Evolutionary conservation across 306 rosid genomes (phyloP), one percentile per base, ranked within the genome.

Genomic region (Quercus gilva): DNA sequence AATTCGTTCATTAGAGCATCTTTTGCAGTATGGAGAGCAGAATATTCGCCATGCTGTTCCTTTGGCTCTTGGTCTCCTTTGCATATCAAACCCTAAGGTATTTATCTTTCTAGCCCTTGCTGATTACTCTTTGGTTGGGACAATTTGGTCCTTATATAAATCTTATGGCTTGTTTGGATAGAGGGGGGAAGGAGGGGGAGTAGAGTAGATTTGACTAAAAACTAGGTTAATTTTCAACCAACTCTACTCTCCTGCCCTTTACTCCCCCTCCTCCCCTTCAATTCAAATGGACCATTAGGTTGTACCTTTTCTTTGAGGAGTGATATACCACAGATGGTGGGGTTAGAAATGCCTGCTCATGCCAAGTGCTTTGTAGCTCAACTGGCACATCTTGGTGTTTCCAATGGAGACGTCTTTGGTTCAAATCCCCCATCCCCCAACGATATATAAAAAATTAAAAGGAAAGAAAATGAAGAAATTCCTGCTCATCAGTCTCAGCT

Each of bases 11-110:
- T 80, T 96, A 77, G 99, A 93, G 85, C 98, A 96, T 88, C 98
- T 96, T 85, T 85, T 96, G 51, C 99, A 96, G 84, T 96, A 96
- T 77, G 99, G 99, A 35, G 99, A 96, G 85, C 98, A 93, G 78
- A 96, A 96, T 78, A 96, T 96, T 73, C 97, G 98, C 12, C 89
- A 94, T 11, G 98, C 99, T 55, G 94, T 96, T 76, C 99, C 99
- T 78, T 84, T 96, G 84, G 97, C 99, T 57, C 99, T 96, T 73
- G 99, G 92, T 81, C 90, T 96, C 70, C 88, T 96, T 33, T 96
- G 98, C 83, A 90, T 96, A 81, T 96, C 99, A 84, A 96, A 96
- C 77, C 99, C 99, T 33, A 96, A 91, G 97, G 99, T 93, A 84
- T 72, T 51, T 69, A 55, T 14, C 64, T 76, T 75, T 74, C 76